Evolutionary conservation across 2,329 filamentous ascomycete species (phyloP), one percentile per base, ranked within the genome.

Genomic region (Neoarthrinium moseri): DNA sequence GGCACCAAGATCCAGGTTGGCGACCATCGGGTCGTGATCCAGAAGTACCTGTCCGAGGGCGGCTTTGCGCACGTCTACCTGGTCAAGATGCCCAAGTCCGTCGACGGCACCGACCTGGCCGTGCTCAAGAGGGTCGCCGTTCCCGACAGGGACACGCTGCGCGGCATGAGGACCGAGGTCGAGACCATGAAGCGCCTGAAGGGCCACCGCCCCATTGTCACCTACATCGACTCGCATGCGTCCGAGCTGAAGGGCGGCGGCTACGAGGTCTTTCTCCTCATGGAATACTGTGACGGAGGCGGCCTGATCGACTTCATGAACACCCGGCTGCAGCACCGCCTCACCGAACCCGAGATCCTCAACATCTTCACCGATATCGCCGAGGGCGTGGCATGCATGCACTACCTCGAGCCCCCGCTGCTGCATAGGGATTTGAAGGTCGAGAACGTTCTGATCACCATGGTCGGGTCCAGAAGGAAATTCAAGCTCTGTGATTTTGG

Each of bases 101-200:
- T 91, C 61, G 82, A 89, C 65, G 87, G 88, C 51, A 86, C 87
- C 53, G 87, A 95, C 57, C 75, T 83, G 58, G 91, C 89, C 11
- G 91, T 96, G 39, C 75, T 96, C 61, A 96, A 99, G 77, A 80
- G 94, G 62, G 94, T 99, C 48, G 94, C 94, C 27, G 94, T 97
- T 43, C 91, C 94, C 24, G 94, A 99, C 70, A 96, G 95, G 77
- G 89, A 95, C 54, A 83, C 92, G 48, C 76, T 99, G 70, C 88
- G 89, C 52, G 91, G 89, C 68, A 97, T 99, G 94, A 85, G 94
- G 67, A 97, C 86, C 56, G 94, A 99, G 76, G 94, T 99, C 57
- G 94, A 99, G 73, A 99, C 94, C 12, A 99, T 99, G 94, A 99
- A 99, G 83, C 91, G 94, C 70, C 79, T 99, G 59, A 96, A 96